A percentile compares a stretch with the other conserved stretches of the same genome.
Evolutionary conservation across 1,284 basidiomycete genomes (phyloP).

Genomic region (Moesziomyces sp.): DNA sequence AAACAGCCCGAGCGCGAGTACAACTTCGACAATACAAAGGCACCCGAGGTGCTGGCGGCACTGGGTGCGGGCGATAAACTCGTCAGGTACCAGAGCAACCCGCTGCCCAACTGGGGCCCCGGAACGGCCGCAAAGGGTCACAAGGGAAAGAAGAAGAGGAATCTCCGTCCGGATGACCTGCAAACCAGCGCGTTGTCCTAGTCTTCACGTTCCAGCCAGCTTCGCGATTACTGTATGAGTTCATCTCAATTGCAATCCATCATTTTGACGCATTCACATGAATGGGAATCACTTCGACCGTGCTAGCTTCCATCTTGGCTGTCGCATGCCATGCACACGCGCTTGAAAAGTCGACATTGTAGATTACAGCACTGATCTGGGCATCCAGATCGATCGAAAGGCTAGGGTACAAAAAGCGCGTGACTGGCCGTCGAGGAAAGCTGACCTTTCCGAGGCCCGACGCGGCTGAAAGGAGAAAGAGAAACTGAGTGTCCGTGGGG

Average conservation of each 20-base stretch:
- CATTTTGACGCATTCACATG: too few species aligned
- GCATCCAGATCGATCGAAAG: too few species aligned
- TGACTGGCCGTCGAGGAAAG: too few species aligned
- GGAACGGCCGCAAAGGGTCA: conserved; percentile 65
- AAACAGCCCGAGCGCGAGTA: conserved; percentile 69
- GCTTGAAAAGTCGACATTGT: too few species aligned
- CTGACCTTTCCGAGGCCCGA: conserved; percentile 7
- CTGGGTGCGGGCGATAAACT: conserved; percentile 34
- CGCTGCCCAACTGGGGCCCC: conserved; percentile 91
- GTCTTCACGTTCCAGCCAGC: too few species aligned
- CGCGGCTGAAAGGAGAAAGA: neutral
- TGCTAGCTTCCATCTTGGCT: too few species aligned
- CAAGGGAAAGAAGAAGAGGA: conserved; percentile 49
- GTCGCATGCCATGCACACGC: too few species aligned
- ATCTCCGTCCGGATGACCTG: conserved; percentile 43
- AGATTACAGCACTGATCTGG: too few species aligned
- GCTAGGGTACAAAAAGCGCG: too few species aligned
- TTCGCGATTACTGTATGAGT: too few species aligned
- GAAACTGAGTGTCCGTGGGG: neutral
- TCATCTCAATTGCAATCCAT: too few species aligned
- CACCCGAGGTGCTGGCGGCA: conserved; percentile 28
- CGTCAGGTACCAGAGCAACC: conserved; percentile 88
- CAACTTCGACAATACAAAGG: conserved; percentile 43
- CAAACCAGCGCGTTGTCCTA: neutral
- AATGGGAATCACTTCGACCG: too few species aligned